phyloP scores from a whole-genome alignment of 1,139 yeast species.

The Debaryomyces robertsiae region DNA sequence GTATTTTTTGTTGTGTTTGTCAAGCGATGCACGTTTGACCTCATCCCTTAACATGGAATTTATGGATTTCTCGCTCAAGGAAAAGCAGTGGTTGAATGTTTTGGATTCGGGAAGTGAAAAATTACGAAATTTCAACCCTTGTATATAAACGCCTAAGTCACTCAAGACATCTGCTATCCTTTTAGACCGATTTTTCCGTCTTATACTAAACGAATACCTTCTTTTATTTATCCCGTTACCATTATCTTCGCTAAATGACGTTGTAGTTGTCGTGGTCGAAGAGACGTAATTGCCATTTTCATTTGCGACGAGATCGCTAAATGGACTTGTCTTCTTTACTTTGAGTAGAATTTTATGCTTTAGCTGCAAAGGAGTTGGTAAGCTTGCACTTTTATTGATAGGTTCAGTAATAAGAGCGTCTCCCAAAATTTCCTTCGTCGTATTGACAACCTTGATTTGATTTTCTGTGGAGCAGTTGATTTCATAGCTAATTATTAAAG shows the following conservation, averaged over 20 bases:
- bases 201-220: slow-evolving; percentile 23
- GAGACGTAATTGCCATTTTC: slow-evolving; percentile 28
- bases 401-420: slow-evolving; percentile 56
- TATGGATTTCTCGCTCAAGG: slow-evolving; percentile 75
- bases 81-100: slow-evolving; percentile 78
- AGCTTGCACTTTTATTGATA: slow-evolving; percentile 23
- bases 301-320: slow-evolving; percentile 20
- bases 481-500: slow-evolving; percentile 86
- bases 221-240: slow-evolving; percentile 14
- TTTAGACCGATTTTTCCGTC: slow-evolving; percentile 26
- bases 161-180: slow-evolving; percentile 53
- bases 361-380: slow-evolving; percentile 77
- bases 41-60: slow-evolving; percentile 65
- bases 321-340: slow-evolving; percentile 60
- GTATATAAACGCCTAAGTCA: slow-evolving; percentile 62
- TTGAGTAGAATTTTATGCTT: slow-evolving; percentile 73
- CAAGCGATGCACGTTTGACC: slow-evolving; percentile 52
- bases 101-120: slow-evolving; percentile 88
- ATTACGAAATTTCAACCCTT: slow-evolving; percentile 77
- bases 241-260: slow-evolving; percentile 54
- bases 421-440: slow-evolving; percentile 59
- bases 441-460: slow-evolving; percentile 59
- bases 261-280: slow-evolving; percentile 31
- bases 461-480: slow-evolving; percentile 70
- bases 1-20: slow-evolving; percentile 75